A percentile compares a stretch with the other conserved stretches of the same genome.
These are phyloP conservation scores for Debaryomyces sp. DNA, from an alignment of 1,139 yeast species.

Conservation along the genomic window DNA sequence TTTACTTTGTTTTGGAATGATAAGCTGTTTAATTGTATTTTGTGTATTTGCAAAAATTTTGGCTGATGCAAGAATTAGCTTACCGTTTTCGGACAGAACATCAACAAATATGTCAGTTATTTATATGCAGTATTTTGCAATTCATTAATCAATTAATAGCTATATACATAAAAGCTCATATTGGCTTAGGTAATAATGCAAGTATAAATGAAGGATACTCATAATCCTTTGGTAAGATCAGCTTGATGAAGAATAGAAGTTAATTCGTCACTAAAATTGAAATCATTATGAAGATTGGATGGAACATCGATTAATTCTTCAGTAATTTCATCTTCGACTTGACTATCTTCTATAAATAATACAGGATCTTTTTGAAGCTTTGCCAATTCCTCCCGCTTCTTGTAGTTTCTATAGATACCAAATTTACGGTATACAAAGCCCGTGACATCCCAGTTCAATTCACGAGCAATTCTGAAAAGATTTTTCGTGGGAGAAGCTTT, in stretches of 20 bases:
- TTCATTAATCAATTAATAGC: not conserved
- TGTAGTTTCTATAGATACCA: slow-evolving; percentile 26
- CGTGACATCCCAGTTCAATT: slow-evolving; percentile 37
- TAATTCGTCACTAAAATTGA: slow-evolving; percentile 24
- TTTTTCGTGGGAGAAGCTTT: slow-evolving; percentile 30
- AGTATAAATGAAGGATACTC: not conserved
- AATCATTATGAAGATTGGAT: slow-evolving; percentile 9
- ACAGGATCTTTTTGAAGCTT: slow-evolving; percentile 27
- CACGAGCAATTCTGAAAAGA: slow-evolving; percentile 38
- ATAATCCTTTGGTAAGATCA: not conserved
- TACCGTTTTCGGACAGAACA: slow-evolving; percentile 4
- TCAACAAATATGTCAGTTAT: not conserved
- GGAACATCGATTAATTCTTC: slow-evolving; percentile 22
- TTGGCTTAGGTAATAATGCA: not conserved
- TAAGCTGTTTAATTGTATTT: slow-evolving; percentile 3
- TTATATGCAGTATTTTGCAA: not conserved
- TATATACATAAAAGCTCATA: not conserved
- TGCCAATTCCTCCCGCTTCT: slow-evolving; percentile 22
- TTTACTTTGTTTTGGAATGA: slow-evolving; percentile 6
- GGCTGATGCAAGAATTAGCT: slow-evolving; percentile 6
- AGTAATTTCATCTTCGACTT: slow-evolving; percentile 20
- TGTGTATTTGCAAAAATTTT: slow-evolving; percentile 6
- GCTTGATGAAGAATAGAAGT: slow-evolving; percentile 19
- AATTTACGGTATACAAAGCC: slow-evolving; percentile 37
- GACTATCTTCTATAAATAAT: slow-evolving; percentile 18